phyloP scores from a whole-genome alignment of 2,329 filamentous ascomycete species.

The Neospermospora avenae region DNA sequence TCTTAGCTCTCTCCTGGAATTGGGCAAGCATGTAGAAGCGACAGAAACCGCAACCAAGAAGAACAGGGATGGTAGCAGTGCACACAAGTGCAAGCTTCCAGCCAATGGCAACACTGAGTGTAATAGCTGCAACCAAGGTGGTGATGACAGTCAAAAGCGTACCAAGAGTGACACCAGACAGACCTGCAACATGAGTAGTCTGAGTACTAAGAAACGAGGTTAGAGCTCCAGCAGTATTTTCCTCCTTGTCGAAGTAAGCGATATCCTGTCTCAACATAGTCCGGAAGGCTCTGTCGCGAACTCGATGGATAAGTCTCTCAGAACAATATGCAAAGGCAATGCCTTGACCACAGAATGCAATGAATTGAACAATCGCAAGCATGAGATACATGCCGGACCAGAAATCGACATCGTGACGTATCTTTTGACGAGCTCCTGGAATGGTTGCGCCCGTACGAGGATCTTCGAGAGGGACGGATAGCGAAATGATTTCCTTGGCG shows the following conservation, averaged over 20 bases:
- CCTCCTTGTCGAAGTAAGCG: constrained; percentile 82
- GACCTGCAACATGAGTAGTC: constrained; percentile 82
- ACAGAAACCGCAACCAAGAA: constrained; percentile 80
- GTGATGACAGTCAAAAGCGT: constrained; percentile 78
- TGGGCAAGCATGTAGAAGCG: constrained; percentile 80
- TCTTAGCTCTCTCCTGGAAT: constrained; percentile 76
- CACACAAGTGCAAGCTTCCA: constrained; percentile 89
- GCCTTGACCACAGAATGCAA: constrained; percentile 67
- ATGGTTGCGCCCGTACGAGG: constrained; percentile 45
- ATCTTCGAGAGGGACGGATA: constrained; percentile 46
- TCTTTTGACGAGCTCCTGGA: constrained; percentile 29
- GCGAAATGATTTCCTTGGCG: constrained; percentile 76
- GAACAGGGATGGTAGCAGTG: constrained; percentile 71
- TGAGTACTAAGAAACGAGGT: constrained; percentile 88
- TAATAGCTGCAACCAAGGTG: constrained; percentile 72
- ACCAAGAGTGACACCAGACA: constrained; percentile 83
- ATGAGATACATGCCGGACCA: constrained; percentile 89
- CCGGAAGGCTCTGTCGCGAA: constrained; percentile 79
- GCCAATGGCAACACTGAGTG: constrained; percentile 68
- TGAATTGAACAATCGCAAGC: constrained; percentile 70
- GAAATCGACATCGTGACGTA: constrained; percentile 73
- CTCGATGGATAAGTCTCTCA: constrained; percentile 79
- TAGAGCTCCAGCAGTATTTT: constrained; percentile 84
- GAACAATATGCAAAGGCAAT: constrained; percentile 78
- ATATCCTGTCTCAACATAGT: constrained; percentile 91